phyloP scores from a whole-genome alignment of 805 yeast genomes.

The Priceomyces fermenticarens region DNA sequence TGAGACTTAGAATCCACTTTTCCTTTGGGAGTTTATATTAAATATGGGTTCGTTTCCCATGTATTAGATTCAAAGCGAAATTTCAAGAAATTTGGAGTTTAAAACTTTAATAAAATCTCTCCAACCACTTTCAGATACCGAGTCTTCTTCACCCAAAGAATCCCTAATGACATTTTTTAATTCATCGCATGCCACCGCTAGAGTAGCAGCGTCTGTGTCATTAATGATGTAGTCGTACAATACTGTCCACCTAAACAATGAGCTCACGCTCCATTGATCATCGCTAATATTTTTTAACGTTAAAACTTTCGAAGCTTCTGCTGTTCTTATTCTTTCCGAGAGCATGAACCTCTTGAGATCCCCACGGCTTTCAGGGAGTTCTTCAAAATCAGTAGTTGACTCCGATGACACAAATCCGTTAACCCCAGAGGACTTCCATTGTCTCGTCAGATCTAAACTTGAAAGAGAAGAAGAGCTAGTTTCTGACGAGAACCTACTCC shows the following conservation, averaged over 20 bases:
- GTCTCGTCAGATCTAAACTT: constrained; percentile 12
- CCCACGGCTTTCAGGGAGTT: constrained; percentile 6
- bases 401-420: constrained; percentile 11
- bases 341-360: constrained; percentile 12
- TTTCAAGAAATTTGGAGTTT: constrained; percentile 3
- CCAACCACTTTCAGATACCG: constrained; percentile 2
- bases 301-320: constrained; percentile 17
- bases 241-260: constrained; percentile 31
- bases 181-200: constrained; percentile 3
- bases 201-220: background rate
- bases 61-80: constrained; percentile 1
- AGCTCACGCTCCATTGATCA: constrained; percentile 27
- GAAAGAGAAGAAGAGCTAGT: constrained; percentile 10
- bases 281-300: constrained; percentile 5
- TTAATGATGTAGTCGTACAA: constrained; percentile 25
- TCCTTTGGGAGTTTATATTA: no score
- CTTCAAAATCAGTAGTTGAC: constrained; percentile 22
- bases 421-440: background rate
- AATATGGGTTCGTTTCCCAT: no score
- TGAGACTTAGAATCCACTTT: no score
- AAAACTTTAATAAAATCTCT: constrained; percentile 1
- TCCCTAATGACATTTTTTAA: constrained; percentile 3
- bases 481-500: constrained; percentile 11
- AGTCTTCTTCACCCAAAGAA: background rate
- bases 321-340: constrained; percentile 14